Conservation (phyloP, 2,329 filamentous ascomycete species). For the Pseudopyricularia javanii region DNA sequence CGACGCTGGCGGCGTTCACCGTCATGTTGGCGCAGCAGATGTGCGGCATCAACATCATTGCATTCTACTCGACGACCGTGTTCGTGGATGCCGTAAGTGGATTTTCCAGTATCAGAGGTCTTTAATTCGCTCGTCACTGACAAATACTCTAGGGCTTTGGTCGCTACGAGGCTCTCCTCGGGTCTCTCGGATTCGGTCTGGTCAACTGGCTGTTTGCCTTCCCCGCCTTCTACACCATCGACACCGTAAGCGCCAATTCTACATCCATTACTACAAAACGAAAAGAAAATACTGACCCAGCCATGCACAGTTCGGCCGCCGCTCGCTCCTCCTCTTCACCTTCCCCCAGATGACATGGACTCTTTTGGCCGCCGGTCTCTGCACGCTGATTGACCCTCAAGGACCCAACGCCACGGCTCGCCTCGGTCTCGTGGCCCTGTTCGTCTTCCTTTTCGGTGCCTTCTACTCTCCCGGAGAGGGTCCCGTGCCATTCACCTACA, state of each 20-base stretch:
- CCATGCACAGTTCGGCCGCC: slow-evolving; percentile 54
- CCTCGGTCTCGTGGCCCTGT: slow-evolving; percentile 37
- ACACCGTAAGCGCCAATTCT: no score
- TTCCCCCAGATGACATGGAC: slow-evolving; percentile 51
- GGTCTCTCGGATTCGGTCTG: slow-evolving; percentile 51
- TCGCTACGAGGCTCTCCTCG: slow-evolving; percentile 39
- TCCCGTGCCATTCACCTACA: slow-evolving; percentile 53
- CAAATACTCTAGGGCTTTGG: no score
- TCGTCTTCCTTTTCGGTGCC: slow-evolving; percentile 28
- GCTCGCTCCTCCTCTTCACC: slow-evolving; percentile 49
- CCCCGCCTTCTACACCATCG: slow-evolving; percentile 53
- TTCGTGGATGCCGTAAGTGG: slow-evolving; percentile 45
- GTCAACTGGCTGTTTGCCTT: slow-evolving; percentile 55
- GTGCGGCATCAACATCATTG: slow-evolving; percentile 29
- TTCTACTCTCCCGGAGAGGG: slow-evolving; percentile 50
- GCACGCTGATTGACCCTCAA: no score
- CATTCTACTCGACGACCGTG: slow-evolving; percentile 50
- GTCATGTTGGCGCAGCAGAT: slow-evolving; percentile 58
- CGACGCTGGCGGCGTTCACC: slow-evolving; percentile 45
- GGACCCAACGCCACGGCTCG: no score
- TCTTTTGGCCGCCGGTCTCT: slow-evolving; percentile 32
- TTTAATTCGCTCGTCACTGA: no score
- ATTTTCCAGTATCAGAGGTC: no score
- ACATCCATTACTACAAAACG: no score
- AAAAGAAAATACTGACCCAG: no score